Conservation (phyloP, 2,329 filamentous ascomycete species). For the Calcarisporium arbuscula region DNA sequence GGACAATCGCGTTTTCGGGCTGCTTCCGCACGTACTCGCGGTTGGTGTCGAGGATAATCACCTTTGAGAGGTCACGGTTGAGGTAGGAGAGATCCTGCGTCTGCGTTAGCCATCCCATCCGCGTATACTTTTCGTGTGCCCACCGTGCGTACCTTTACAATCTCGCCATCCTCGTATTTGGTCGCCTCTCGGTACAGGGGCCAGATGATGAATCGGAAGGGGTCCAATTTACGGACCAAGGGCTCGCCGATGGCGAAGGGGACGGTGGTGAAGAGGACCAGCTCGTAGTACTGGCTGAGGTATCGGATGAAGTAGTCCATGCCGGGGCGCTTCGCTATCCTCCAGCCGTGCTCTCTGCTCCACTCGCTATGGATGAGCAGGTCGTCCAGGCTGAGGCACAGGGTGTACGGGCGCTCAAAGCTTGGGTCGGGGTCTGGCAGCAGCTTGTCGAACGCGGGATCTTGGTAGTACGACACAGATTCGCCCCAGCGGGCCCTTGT, state of each 20-base stretch:
- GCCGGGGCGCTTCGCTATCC: conserved; percentile 88
- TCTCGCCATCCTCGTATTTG: conserved; percentile 90
- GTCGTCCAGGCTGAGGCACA: conserved; percentile 90
- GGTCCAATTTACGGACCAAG: conserved; percentile 87
- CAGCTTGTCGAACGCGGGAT: conserved; percentile 90
- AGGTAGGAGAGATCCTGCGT: conserved; percentile 88
- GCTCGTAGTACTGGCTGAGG: conserved; percentile 94
- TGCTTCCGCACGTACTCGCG: conserved; percentile 76
- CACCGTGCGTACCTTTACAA: conserved; percentile 85
- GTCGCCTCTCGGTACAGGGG: conserved; percentile 95
- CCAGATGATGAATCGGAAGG: conserved; percentile 92
- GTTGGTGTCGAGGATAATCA: conserved; percentile 89
- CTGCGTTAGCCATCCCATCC: conserved; percentile 10
- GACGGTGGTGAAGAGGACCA: conserved; percentile 90
- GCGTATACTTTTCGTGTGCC: background rate
- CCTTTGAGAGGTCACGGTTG: conserved; percentile 91
- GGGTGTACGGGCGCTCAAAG: conserved; percentile 80
- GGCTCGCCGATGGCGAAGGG: conserved; percentile 81
- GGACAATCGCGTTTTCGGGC: conserved; percentile 91
- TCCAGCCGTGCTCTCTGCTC: conserved; percentile 90
- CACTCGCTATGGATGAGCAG: conserved; percentile 92
- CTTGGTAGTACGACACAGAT: conserved; percentile 86
- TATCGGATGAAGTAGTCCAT: conserved; percentile 97
- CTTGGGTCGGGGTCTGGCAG: conserved; percentile 75
- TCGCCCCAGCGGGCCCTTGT: conserved; percentile 67